Evolutionary conservation across 352 stramenopile genomes (phyloP), one percentile per base, ranked within the genome.

Genomic region (Pythium apleroticum): DNA sequence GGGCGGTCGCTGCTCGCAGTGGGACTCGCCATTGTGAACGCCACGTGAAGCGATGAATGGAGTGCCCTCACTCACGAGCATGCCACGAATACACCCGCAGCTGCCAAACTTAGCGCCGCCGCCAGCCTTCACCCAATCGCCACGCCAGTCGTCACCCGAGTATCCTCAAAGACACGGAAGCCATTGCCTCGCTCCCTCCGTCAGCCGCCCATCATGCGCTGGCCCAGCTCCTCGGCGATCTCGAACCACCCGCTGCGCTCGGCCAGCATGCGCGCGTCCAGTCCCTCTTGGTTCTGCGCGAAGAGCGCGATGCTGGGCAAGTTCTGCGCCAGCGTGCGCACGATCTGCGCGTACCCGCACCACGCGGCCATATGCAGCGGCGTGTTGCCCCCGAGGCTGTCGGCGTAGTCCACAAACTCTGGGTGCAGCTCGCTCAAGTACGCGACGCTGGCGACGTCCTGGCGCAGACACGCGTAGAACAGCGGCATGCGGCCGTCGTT

Each of bases 351-450:
- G 0, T 73, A 71, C 0, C 81, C 84, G 10, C 77, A 62, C 68
- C 74, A 86, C 15, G 79, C 78, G 3, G 80, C 71, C 39, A 88
- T 70, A 45, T 93, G 81, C 60, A 91, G 57, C 49, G 80, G 80
- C 27, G 81, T 91, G 41, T 91, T 87, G n/a, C 84, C 84, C 28
- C 73, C 66, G 3, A 70, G 58, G 17, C 33, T 60, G 48, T 92
- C 84, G 2, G 80, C 77, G 50, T 90, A 92, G 62, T 90, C 81
- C 12, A 83, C 77, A 62, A 92, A 90, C 27, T 90, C 81, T 0
- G 78, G 77, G 35, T 85, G 70, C 20, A 78, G 71, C 1, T 46
- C 55, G 46, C 76, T 87, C 33, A 92, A 63, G 57, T 79, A 86
- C 33, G 64, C 56, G 30, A 90, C 78, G 60, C 81, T 88, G 1